Evolutionary conservation across 345 rosid genomes (phyloP).

Genomic region (Aegle marmelos): DNA sequence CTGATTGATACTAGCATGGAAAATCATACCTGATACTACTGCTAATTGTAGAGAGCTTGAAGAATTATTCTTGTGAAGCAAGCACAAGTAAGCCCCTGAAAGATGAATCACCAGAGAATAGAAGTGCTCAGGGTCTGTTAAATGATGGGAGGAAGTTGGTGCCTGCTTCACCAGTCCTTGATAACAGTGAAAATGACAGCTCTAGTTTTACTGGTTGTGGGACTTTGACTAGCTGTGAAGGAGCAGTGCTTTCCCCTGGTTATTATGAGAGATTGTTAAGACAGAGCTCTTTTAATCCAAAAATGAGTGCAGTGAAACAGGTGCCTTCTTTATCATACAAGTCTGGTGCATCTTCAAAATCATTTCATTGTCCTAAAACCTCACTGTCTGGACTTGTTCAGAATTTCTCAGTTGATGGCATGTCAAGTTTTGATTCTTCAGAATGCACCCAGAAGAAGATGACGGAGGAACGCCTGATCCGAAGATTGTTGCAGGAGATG

Average conservation of each 20-base stretch:
- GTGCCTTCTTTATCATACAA: not conserved
- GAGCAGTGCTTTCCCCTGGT: not conserved
- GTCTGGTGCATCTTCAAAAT: not conserved
- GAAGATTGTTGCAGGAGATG: constrained; percentile 14
- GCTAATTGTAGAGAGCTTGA: constrained; percentile 10
- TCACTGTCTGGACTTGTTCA: not conserved
- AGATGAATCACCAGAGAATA: not conserved
- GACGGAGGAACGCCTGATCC: constrained; percentile 1
- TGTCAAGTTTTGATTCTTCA: not conserved
- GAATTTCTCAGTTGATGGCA: not conserved
- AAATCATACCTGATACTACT: not conserved
- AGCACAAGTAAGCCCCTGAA: not conserved
- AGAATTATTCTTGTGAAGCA: not conserved
- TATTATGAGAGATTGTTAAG: not conserved
- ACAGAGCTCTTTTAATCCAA: not conserved
- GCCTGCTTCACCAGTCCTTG: not conserved
- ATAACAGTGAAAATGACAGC: not conserved
- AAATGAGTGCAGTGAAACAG: not conserved
- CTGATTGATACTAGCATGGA: not conserved
- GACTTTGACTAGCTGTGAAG: not conserved
- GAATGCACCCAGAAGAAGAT: not conserved
- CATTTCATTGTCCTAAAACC: not conserved
- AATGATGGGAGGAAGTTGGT: not conserved
- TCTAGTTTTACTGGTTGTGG: not conserved
- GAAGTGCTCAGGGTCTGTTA: not conserved